A percentile compares a stretch with the other conserved stretches of the same genome.
Conservation (phyloP, 169 alveolate species). For the Cryptosporidium muris region DNA sequence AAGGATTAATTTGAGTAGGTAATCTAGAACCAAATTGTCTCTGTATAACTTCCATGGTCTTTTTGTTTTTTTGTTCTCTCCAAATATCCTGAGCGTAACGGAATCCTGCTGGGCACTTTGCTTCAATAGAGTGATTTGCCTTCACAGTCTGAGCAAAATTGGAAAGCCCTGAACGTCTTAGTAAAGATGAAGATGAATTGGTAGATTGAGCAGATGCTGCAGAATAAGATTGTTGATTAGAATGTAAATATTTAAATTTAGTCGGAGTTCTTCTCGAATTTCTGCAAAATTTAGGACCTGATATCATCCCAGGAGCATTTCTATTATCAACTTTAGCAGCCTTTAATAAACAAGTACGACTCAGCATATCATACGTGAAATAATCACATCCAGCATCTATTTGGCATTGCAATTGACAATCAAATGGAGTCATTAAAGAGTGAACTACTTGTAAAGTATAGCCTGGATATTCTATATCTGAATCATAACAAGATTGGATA, state of each 20-base stretch:
- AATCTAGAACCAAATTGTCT: constrained; percentile 51
- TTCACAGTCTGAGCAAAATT: background rate
- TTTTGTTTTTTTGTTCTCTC: constrained; percentile 63
- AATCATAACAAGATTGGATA: constrained; percentile 29
- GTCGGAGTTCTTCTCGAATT: background rate
- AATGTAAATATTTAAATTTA: background rate
- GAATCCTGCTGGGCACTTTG: constrained; percentile 43
- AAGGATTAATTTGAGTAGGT: constrained; percentile 34
- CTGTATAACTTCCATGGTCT: constrained; percentile 53
- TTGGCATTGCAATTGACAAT: constrained; percentile 66
- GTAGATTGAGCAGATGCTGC: background rate
- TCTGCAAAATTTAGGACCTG: constrained; percentile 56
- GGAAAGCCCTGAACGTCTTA: constrained; percentile 18
- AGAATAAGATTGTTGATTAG: background rate
- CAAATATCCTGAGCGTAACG: constrained; percentile 44
- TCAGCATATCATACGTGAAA: constrained; percentile 60
- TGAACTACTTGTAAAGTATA: constrained; percentile 55
- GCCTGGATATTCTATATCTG: constrained; percentile 68
- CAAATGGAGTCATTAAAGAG: constrained; percentile 52
- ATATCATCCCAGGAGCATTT: constrained; percentile 52
- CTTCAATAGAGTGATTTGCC: constrained; percentile 13
- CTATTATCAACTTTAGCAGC: constrained; percentile 38
- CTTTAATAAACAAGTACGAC: constrained; percentile 29
- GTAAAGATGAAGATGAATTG: constrained; percentile 20
- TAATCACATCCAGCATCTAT: constrained; percentile 61